Evolutionary conservation across 441 rosid species (phyloP), one percentile per base, ranked within the genome.

Genomic region (Syzygium syzygioides): DNA sequence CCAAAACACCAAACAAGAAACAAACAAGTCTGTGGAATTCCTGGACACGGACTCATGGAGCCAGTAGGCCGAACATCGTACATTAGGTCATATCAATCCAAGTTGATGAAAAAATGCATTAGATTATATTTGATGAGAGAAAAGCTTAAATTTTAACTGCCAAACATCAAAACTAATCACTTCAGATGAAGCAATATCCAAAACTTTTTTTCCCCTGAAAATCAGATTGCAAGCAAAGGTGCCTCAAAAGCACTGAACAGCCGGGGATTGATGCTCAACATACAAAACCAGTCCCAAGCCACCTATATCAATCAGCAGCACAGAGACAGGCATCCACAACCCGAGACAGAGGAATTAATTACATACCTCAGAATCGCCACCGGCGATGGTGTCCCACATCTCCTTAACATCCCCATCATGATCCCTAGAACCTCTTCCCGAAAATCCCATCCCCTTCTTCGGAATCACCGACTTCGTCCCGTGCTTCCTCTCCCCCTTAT

Each of bases 351-450:
- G 23, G 25, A 41, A 59, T 68, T 59, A 4, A 83, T 55, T 50
- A 57, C 87, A 52, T 85, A 97, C 99, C 98, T 98, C 99, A 34
- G 99, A 97, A 92, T 98, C 96, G 59, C 94, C 96, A 19, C 95
- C 93, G 5, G 97, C 99, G 89, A 96, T 95, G 56, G 96, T 94
- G 45, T 96, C 93, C 99, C 99, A 98, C 99, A 98, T 96, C 95
- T 97, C 99, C 89, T 95, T 94, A 56, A 94, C 95, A 68, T 94
- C 95, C 37, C 94, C 94, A 57, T 94, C 96, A 59, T 86, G 89
- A 50, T 88, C 86, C 93, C 90, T 55, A 18, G 88, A 84, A 87
- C 88, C 86, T 41, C 57, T 79, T 32, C 91, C 89, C 20, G 87
- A 57, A 59, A 55, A 87, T 64, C 91, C 88, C 89, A 90, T 94